Base-by-base conservation (phyloP, 1,139 yeast genomes). In the Sugiyamaella novakii region DNA sequence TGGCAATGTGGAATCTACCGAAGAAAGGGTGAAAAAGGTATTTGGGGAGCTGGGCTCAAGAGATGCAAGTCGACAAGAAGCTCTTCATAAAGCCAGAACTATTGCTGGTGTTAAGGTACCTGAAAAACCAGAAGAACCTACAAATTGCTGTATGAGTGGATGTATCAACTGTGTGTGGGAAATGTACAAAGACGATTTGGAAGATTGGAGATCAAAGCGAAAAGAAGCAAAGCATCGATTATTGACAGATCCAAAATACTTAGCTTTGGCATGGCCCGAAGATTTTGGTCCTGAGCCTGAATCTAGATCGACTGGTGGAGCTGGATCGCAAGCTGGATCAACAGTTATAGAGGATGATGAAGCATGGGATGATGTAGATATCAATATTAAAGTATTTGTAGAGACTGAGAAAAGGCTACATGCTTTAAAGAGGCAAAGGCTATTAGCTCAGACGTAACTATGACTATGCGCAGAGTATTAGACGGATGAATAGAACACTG, bases 141-240 rank as follows among this genome's bases (percentile, higher is more conserved):
- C 89, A 60, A 89, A 91, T 66, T 92, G 98, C 66, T 92, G 98
- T 66, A 89, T 89, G 96, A 84, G 95, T 55, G 98, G 98, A 1
- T 92, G 98, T 66, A 81, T 88, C 34, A 87, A 91, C 67, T 92
- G 98, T 68, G 98, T 92, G 1, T 92, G 98, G 98, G 97, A 91
- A 59, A 71, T 87, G 50, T 92, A 80, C 66, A 83, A 85, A 58
- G 97, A 91, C 48, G 98, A 92, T 64, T 62, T 91, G 44, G 83
- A 81, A 56, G 89, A 88, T 22, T 92, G 96, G 96, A 79, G 81
- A 59, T 64, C 57, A 1, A 70, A 75, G 59, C 73, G 95, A 28
- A 68, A 68, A 43, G 66, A 73, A 52, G 97, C 96, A 0, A 87
- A 84, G 0, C 52, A 66, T n/a, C 70, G 68, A 18, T 69, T 89